Conservation (phyloP, 1,284 basidiomycete species). For the Malassezia obtusa region DNA sequence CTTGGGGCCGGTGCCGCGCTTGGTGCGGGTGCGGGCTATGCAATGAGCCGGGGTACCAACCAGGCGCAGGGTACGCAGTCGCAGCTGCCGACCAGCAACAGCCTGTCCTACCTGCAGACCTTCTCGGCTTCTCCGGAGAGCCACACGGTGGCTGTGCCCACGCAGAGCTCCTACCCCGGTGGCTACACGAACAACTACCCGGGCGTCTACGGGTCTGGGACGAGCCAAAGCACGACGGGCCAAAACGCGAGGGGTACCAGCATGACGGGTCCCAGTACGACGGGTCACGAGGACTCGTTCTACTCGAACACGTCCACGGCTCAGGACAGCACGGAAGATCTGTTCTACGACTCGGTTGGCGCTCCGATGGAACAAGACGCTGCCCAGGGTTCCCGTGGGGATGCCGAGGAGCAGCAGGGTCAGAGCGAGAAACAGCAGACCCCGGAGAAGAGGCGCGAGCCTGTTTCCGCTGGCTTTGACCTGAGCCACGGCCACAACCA, state of each 20-base stretch:
- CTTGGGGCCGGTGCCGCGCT: neutral
- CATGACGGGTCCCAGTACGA: neutral
- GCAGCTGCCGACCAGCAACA: neutral
- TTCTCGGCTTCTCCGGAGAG: neutral
- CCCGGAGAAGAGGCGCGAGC: too few species aligned
- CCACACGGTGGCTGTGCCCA: too few species aligned
- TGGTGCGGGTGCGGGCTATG: neutral
- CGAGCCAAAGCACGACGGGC: too few species aligned
- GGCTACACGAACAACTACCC: too few species aligned
- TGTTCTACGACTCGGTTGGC: neutral
- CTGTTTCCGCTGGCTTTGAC: neutral
- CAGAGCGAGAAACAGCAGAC: too few species aligned
- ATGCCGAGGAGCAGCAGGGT: too few species aligned
- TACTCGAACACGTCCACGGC: neutral
- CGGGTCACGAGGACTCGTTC: neutral
- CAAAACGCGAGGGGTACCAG: too few species aligned
- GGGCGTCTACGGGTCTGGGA: too few species aligned
- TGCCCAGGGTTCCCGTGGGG: neutral
- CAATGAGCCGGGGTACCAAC: neutral
- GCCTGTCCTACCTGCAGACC: neutral
- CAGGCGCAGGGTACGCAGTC: neutral
- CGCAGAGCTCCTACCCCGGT: too few species aligned
- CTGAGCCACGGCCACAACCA: neutral
- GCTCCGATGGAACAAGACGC: neutral
- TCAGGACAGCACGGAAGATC: neutral